These are phyloP conservation scores for Austroboletus novae-zelandiae DNA, from an alignment of 1,284 basidiomycete species.

Conservation along the genomic window DNA sequence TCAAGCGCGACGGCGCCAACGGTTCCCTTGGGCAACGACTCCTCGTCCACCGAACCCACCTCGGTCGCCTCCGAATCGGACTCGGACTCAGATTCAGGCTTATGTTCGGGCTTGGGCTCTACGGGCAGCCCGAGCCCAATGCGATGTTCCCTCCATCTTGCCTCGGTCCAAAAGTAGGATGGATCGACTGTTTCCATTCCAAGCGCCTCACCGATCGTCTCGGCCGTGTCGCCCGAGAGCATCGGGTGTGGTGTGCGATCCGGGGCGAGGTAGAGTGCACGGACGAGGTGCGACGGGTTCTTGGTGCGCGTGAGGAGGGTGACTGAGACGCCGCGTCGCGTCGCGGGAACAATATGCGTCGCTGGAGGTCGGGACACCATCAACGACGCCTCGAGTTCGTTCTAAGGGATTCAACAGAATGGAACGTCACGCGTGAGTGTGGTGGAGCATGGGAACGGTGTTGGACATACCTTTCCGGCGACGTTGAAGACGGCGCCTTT, in stretches of 20 bases:
- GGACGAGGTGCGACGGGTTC: conserved; percentile 73
- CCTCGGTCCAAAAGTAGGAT: conserved; percentile 73
- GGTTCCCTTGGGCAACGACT: conserved; percentile 70
- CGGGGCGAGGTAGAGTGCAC: conserved; percentile 67
- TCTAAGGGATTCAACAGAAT: conserved; percentile 39
- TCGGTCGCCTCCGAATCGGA: conserved; percentile 12
- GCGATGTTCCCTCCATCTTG: conserved; percentile 73
- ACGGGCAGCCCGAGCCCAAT: conserved; percentile 68
- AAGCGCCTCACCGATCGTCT: conserved; percentile 51
- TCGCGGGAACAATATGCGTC: conserved; percentile 55
- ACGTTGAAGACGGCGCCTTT: conserved; percentile 81
- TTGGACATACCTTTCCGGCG: conserved; percentile 58
- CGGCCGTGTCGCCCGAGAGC: conserved; percentile 64
- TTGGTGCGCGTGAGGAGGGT: conserved; percentile 65
- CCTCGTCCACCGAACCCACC: conserved; percentile 26
- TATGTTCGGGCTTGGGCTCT: conserved; percentile 23
- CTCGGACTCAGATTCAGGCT: neutral
- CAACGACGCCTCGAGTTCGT: conserved; percentile 76
- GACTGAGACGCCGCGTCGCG: conserved; percentile 60
- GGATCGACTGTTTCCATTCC: conserved; percentile 63
- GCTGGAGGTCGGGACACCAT: conserved; percentile 75
- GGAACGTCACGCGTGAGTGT: neutral
- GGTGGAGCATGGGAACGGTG: too few relatives aligned
- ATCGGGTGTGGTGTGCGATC: conserved; percentile 61
- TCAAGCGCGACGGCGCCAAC: conserved; percentile 84